phyloP scores from a whole-genome alignment of 805 yeast genomes.

The Lachancea cidri region DNA sequence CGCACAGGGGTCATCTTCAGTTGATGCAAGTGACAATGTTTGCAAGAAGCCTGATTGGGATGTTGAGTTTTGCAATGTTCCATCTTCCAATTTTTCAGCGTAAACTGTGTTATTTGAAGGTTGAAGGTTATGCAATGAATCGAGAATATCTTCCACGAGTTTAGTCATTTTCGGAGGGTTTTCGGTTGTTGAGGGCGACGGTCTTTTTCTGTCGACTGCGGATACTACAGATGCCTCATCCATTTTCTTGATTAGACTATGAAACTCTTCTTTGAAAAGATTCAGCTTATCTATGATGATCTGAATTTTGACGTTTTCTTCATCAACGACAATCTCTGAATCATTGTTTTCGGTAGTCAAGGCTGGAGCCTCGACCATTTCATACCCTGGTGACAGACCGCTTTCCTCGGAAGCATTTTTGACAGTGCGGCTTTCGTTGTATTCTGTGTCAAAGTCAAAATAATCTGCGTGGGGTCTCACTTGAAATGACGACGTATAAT shows the following conservation, averaged over 20 bases:
- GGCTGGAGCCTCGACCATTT: constrained; percentile 2
- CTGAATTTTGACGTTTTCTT: constrained; percentile 1
- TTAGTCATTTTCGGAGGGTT: constrained; percentile 1
- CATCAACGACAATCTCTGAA: background rate
- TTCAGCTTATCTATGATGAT: constrained; percentile 10
- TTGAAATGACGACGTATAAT: constrained; percentile 20
- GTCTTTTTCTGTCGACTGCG: background rate
- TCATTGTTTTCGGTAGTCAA: background rate
- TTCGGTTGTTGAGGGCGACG: background rate
- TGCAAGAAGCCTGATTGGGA: background rate
- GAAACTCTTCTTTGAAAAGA: constrained; percentile 15
- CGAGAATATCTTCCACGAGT: constrained; percentile 3
- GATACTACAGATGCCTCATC: constrained; percentile 14
- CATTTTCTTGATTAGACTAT: constrained; percentile 14
- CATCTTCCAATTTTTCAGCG: background rate
- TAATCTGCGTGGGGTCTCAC: constrained; percentile 26
- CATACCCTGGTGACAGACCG: background rate
- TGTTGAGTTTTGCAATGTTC: background rate
- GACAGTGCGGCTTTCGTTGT: constrained; percentile 1
- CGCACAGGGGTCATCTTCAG: constrained; percentile 20
- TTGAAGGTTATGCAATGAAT: constrained; percentile 2
- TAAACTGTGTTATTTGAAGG: background rate
- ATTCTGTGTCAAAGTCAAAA: constrained; percentile 22
- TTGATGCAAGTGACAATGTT: background rate
- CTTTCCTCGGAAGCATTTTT: background rate